Percentiles rank a stretch among this genome's conserved stretches.
Conservation (phyloP, 2,329 filamentous ascomycete species). For the Hypoxylon rubiginosum region DNA sequence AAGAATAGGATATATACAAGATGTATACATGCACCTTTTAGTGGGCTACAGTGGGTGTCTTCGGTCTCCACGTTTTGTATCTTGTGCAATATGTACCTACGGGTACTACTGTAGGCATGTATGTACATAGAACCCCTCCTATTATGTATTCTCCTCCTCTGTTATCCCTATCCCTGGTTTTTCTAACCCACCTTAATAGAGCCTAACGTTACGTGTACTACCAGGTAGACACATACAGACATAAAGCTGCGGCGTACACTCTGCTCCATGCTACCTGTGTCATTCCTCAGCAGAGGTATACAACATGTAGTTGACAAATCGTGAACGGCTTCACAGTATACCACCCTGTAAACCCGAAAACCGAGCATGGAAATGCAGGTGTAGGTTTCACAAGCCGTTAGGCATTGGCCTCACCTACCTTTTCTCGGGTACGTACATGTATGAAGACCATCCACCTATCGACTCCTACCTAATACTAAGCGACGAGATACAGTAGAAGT, state of each 20-base stretch:
- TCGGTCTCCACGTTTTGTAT: conserved; percentile 20
- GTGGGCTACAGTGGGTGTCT: conserved; percentile 26
- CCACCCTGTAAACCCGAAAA: neutral
- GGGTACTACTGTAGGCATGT: neutral
- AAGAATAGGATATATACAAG: conserved; percentile 24
- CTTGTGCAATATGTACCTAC: neutral
- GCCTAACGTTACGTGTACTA: conserved; percentile 35
- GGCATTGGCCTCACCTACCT: neutral
- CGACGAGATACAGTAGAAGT: neutral
- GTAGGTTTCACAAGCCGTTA: neutral
- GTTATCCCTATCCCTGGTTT: conserved; percentile 4
- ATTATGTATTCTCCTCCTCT: neutral
- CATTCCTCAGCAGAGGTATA: neutral
- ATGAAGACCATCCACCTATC: conserved; percentile 11
- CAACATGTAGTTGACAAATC: conserved; percentile 19
- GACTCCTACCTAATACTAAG: neutral
- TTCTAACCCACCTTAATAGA: conserved; percentile 23
- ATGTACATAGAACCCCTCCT: conserved; percentile 14
- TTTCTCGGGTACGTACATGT: conserved; percentile 17
- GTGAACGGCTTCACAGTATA: neutral
- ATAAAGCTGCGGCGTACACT: conserved; percentile 2
- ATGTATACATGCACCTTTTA: conserved; percentile 21
- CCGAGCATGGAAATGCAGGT: neutral
- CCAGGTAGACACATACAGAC: conserved; percentile 1
- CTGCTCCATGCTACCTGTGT: conserved; percentile 15